Evolutionary conservation across 768 basidiomycete genomes (phyloP).

Genomic region (Psilocybe sp.): DNA sequence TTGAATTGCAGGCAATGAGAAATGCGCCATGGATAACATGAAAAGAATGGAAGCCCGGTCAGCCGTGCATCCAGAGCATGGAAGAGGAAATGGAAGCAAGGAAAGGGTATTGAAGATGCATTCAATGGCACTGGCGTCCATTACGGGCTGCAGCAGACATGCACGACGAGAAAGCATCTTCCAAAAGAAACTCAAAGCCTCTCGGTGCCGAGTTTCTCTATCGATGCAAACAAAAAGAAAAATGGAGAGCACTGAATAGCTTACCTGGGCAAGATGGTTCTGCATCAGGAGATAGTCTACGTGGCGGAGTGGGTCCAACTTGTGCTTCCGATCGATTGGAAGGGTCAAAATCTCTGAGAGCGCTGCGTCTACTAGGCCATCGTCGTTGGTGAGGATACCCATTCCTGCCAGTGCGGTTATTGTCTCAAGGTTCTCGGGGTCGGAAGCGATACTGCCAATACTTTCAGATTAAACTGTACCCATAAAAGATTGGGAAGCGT

Average conservation of each 20-base stretch:
- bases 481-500: no score
- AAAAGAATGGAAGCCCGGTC: neutral
- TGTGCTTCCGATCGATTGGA: constrained; percentile 59
- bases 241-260: constrained; percentile 10
- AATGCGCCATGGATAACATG: neutral
- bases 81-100: no score
- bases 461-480: no score
- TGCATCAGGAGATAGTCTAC: constrained; percentile 71
- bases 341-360: constrained; percentile 76
- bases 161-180: no score
- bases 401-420: constrained; percentile 88
- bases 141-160: no score
- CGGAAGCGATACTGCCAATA: constrained; percentile 60
- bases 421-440: constrained; percentile 76
- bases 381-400: constrained; percentile 79
- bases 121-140: no score
- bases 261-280: constrained; percentile 72
- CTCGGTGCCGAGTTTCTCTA: no score
- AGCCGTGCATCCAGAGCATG: no score
- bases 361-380: constrained; percentile 80
- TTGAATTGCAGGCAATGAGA: constrained; percentile 19
- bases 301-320: constrained; percentile 67
- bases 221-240: neutral
- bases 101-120: no score
- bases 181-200: no score